Base-by-base conservation (phyloP, 805 yeast species). In the Saturnispora halmiae region DNA sequence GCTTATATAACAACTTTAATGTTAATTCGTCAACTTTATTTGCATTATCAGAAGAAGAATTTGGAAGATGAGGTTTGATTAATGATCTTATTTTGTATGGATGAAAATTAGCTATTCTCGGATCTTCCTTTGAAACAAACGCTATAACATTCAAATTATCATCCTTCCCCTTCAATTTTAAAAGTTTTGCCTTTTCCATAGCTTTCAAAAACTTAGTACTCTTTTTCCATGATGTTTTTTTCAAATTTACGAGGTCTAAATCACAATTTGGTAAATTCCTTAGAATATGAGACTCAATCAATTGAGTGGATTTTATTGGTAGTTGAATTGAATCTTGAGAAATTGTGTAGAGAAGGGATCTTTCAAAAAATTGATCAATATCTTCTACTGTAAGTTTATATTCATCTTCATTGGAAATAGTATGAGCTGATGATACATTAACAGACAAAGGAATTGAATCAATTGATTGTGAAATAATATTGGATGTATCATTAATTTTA, bases 191-290 rank as follows among this genome's bases (percentile, higher is more conserved):
- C 56, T 86, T 90, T 49, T 84, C 95, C 79, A 88, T 85, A 6
- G 82, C 78, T 54, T 86, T 90, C 41, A 90, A 62, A 53, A 80
- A 86, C 57, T 87, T 88, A 11, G 87, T 72, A 4, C 90, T 76
- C 54, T 90, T 90, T 59, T 83, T 87, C 94, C 94, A 90, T 3
- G 87, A 74, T 0, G 95, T 78, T 53, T 77, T 81, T 59, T 87
- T 88, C 44, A 82, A 71, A 49, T 73, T 78, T 30, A 79, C 72
- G 38, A 61, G 60, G 21, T 62, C 57, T 4, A 64, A 53, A 51
- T 77, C 80, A 41, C 82, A 70, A 1, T 73, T 67, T 0, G 95
- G 94, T n/a, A 90, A 59, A 59, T 86, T 84, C 37, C 73, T 73
- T 45, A 78, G 67, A 11, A 88, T 64, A 51, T 78, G 77, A 33